Base-by-base conservation (phyloP, 176 grass and related monocot species). In the Leersia perrieri region DNA sequence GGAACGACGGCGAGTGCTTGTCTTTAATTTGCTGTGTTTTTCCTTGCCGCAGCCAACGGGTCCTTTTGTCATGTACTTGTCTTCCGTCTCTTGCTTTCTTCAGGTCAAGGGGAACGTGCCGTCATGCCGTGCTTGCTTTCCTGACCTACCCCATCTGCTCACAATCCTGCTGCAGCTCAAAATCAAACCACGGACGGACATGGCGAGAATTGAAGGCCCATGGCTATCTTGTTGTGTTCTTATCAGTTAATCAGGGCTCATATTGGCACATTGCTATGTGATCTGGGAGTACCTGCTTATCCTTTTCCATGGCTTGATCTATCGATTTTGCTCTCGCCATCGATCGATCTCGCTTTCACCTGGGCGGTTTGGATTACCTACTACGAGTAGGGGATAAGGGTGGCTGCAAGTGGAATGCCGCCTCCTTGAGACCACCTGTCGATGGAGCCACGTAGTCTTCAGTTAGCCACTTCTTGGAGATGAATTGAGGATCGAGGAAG, bases 381-480 rank as follows among this genome's bases (percentile, higher is more conserved):
- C n/a, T n/a, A n/a, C n/a, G n/a, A n/a, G 67, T 35, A 27, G 12
- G 32, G 35, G 83, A 79, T 79, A 85, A 79, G 67, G 39, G 16
- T 10, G 45, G 47, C 31, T 65, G 45, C 71, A 23, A 39, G 71
- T 75, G 42, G 30, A 13, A 3, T 9, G 66, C 34, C 9, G 38
- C 11, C 1, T 11, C 10, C 42, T 5, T 33, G 15, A 13, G 49
- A 28, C n/a, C n/a, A n/a, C n/a, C n/a, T n/a, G n/a, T 77, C 30
- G 4, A 18, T 22, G 74, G 9, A 76, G n/a, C 57, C 1, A 73
- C 58, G 36, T 41, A 75, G 28, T 61, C 41, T 49, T 67, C 40
- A 10, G 6, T 5, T 27, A 25, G 33, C 68, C 42, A 39, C 75
- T 35, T 14, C 5, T 38, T 85, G 65, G 66, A 61, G 83, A 78